phyloP scores from a whole-genome alignment of 345 rosid genomes.

The Boechera stricta region DNA sequence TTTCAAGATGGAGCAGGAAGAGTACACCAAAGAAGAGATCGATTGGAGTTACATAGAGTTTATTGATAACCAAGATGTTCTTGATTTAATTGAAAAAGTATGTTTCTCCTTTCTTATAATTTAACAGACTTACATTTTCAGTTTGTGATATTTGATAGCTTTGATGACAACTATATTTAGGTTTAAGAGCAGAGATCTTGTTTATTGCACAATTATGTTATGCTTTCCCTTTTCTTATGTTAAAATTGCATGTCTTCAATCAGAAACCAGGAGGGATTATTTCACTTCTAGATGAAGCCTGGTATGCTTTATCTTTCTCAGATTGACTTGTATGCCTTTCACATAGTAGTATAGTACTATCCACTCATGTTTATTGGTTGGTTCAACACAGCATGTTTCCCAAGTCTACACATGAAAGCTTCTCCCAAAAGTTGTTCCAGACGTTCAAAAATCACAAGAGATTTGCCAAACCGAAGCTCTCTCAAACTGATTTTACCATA shows the following conservation, averaged over 20 bases:
- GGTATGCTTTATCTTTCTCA: constrained; percentile 56
- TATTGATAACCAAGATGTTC: constrained; percentile 87
- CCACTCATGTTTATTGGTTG: constrained; percentile 35
- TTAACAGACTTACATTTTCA: constrained; percentile 22
- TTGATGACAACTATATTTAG: constrained; percentile 2
- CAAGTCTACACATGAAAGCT: constrained; percentile 87
- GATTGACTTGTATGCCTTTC: constrained; percentile 41
- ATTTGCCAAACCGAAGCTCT: constrained; percentile 93
- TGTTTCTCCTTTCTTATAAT: constrained; percentile 15
- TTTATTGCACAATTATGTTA: constrained; percentile 15
- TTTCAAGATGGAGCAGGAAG: constrained; percentile 96
- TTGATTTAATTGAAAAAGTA: constrained; percentile 89
- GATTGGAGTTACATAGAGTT: constrained; percentile 93
- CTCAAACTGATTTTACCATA: constrained; percentile 86
- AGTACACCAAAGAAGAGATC: constrained; percentile 83
- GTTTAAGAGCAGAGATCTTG: constrained; percentile 25
- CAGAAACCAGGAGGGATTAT: constrained; percentile 97
- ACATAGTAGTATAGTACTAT: constrained; percentile 45
- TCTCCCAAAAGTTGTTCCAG: constrained; percentile 92
- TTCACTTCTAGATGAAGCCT: constrained; percentile 95
- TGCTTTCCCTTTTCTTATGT: constrained; percentile 32
- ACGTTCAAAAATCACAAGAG: constrained; percentile 76
- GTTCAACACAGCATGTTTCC: constrained; percentile 86
- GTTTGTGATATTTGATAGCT: constrained; percentile 29
- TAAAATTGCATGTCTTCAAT: constrained; percentile 29